Conservation (phyloP, 192 early-diverging fungal genomes). For the Chytriomyces sp. region DNA sequence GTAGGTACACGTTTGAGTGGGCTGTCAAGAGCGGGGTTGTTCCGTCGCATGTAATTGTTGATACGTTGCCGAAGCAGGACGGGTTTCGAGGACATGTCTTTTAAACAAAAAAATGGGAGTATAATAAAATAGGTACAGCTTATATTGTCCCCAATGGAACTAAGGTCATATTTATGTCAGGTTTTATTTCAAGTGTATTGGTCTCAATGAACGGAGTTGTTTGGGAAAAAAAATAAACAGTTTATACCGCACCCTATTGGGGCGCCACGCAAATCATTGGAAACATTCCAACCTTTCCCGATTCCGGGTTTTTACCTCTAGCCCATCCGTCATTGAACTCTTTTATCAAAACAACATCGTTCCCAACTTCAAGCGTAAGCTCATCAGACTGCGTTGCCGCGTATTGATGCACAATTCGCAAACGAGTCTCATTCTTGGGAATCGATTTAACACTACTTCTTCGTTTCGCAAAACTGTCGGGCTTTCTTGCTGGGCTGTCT, state of each 20-base stretch:
- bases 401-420: constrained; percentile 40
- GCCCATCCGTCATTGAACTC: constrained; percentile 52
- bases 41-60: constrained; percentile 37
- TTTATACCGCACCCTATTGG: no score
- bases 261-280: constrained; percentile 39
- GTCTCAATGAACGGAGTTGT: no score
- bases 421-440: constrained; percentile 1
- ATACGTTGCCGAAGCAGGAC: constrained; percentile 33
- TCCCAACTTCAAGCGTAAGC: constrained; percentile 39
- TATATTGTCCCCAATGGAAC: no score
- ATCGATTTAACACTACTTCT: neutral
- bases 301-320: constrained; percentile 24
- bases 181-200: no score
- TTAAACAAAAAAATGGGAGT: neutral
- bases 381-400: constrained; percentile 42
- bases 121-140: no score
- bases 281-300: constrained; percentile 39
- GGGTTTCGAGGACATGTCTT: constrained; percentile 24
- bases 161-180: no score
- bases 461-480: constrained; percentile 6
- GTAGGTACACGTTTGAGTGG: constrained; percentile 23
- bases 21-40: constrained; percentile 36
- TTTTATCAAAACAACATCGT: constrained; percentile 41
- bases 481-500: neutral
- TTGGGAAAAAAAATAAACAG: no score